Percentiles rank a stretch among this genome's conserved stretches.
phyloP scores from a whole-genome alignment of 106 monocot species.

The Cymbidium sinense region DNA sequence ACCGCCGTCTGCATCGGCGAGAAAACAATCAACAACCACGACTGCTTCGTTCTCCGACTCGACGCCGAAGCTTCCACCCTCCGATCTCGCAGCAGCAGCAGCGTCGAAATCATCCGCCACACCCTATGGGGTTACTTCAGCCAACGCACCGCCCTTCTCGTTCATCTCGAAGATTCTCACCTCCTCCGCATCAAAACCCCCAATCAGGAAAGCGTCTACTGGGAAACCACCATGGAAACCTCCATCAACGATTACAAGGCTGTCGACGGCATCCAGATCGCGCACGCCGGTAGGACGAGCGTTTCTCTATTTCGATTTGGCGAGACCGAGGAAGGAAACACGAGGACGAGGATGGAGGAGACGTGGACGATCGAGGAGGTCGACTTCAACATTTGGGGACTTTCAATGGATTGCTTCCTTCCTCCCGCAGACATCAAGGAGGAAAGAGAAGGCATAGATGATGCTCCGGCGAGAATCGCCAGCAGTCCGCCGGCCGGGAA shows the following conservation, averaged over 20 bases:
- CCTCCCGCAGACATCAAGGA: constrained; percentile 32
- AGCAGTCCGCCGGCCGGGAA: neutral
- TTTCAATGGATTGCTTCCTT: constrained; percentile 43
- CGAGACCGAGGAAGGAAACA: constrained; percentile 23
- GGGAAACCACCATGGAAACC: constrained; percentile 77
- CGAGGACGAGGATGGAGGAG: constrained; percentile 69
- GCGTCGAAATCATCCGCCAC: constrained; percentile 70
- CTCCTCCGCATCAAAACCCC: constrained; percentile 44
- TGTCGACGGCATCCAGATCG: constrained; percentile 68
- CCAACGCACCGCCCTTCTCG: constrained; percentile 64
- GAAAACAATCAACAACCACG: constrained; percentile 51
- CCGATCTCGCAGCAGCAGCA: constrained; percentile 46
- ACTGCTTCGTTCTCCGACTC: constrained; percentile 66
- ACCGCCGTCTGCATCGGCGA: constrained; percentile 57
- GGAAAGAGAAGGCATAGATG: constrained; percentile 9
- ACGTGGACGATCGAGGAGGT: constrained; percentile 58
- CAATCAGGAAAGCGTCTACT: constrained; percentile 34
- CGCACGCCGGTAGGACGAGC: constrained; percentile 52
- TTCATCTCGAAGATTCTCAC: constrained; percentile 66
- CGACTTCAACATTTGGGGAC: constrained; percentile 41
- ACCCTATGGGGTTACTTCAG: constrained; percentile 85
- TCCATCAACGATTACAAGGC: constrained; percentile 49
- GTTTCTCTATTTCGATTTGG: constrained; percentile 60
- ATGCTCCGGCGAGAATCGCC: neutral
- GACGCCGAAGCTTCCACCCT: constrained; percentile 46